Conservation (phyloP, 345 rosid species). For the Passiflora organensis region DNA sequence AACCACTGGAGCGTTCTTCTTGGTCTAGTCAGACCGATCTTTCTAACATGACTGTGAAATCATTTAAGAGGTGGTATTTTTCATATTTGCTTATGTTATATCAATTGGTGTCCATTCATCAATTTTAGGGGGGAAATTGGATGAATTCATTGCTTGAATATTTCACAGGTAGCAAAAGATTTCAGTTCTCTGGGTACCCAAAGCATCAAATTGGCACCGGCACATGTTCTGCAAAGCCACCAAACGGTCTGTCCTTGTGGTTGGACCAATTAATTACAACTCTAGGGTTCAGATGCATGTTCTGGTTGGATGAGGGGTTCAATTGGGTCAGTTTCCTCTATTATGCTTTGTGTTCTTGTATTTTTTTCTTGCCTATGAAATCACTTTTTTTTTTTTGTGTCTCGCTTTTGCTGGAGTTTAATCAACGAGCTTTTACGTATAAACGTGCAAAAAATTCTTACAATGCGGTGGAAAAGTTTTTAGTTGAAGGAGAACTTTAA, state of each 20-base stretch:
- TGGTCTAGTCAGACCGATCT: slow-evolving; percentile 32
- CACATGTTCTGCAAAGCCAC: slow-evolving; percentile 9
- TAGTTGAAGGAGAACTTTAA: no score
- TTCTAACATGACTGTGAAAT: no score
- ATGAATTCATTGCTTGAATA: not conserved
- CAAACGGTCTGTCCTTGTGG: not conserved
- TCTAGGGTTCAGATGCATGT: slow-evolving; percentile 9
- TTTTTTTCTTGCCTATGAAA: no score
- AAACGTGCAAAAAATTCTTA: no score
- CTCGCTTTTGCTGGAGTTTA: not conserved
- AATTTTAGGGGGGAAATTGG: no score
- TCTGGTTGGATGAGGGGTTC: slow-evolving; percentile 12
- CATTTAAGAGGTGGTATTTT: slow-evolving; percentile 1
- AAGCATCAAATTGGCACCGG: slow-evolving; percentile 1
- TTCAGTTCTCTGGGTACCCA: slow-evolving; percentile 1
- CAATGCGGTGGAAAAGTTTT: no score
- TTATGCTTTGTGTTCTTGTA: no score
- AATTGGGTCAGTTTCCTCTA: slow-evolving; percentile 15
- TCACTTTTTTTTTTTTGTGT: not conserved
- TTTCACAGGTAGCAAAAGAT: slow-evolving; percentile 1
- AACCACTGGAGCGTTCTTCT: slow-evolving; percentile 47
- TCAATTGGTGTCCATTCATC: no score
- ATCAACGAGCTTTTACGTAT: no score
- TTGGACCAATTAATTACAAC: slow-evolving; percentile 10
- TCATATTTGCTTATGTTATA: no score